A percentile compares a stretch with the other conserved stretches of the same genome.
These are phyloP conservation scores for Yamadazyma jaroonii DNA, from an alignment of 1,139 yeast genomes.

Conservation along the genomic window DNA sequence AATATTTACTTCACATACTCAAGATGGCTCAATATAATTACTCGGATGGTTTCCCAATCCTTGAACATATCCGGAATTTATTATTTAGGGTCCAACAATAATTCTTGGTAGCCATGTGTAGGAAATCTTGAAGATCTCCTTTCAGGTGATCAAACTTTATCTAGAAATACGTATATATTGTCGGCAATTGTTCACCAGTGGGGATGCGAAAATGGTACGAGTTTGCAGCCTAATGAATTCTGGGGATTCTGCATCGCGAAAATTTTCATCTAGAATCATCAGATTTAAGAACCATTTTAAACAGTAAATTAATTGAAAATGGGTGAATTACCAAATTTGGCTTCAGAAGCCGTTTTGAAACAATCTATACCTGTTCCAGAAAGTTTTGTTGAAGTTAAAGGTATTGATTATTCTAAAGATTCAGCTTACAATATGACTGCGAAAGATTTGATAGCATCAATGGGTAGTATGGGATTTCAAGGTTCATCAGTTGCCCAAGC, in stretches of 20 bases:
- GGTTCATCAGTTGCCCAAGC: constrained; percentile 84
- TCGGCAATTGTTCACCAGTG: too few species aligned
- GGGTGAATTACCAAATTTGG: constrained; percentile 49
- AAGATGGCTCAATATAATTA: too few species aligned
- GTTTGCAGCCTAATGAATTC: too few species aligned
- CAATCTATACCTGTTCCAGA: constrained; percentile 85
- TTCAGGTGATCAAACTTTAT: too few species aligned
- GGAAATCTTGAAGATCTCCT: too few species aligned
- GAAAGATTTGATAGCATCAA: constrained; percentile 68
- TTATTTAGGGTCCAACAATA: too few species aligned
- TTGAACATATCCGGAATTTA: too few species aligned
- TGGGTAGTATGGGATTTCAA: constrained; percentile 98
- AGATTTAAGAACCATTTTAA: not conserved
- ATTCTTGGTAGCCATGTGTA: too few species aligned
- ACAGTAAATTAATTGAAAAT: not conserved
- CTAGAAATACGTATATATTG: too few species aligned
- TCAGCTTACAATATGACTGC: constrained; percentile 72
- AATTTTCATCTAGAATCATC: not conserved
- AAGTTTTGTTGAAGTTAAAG: constrained; percentile 71
- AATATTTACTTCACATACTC: too few species aligned
- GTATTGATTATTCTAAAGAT: constrained; percentile 82
- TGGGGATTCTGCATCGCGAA: constrained; percentile 1
- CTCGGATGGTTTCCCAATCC: too few species aligned
- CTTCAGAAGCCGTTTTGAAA: constrained; percentile 86
- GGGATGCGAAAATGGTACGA: too few species aligned